Conservation (phyloP, 1,284 basidiomycete genomes). For the Cutaneotrichosporon sp. region DNA sequence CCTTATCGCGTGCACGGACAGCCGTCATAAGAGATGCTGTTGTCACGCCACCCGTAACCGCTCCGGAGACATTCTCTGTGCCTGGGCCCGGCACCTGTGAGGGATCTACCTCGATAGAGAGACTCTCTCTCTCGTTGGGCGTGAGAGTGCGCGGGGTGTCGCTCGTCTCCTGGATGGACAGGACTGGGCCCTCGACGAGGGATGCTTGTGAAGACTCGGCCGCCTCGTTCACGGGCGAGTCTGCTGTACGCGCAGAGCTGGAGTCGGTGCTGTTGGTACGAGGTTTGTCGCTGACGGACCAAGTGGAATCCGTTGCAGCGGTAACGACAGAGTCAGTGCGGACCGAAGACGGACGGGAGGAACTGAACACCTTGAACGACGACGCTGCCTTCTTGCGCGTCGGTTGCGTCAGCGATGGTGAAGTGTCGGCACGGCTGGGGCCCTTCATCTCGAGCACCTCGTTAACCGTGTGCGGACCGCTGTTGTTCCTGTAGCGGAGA, state of each 20-base stretch:
- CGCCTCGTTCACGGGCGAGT: neutral
- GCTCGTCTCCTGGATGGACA: neutral
- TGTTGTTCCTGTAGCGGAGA: neutral
- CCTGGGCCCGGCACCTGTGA: neutral
- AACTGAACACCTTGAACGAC: slow-evolving; percentile 6
- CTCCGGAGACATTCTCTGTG: neutral
- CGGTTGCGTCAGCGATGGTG: neutral
- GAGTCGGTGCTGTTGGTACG: neutral
- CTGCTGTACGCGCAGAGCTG: neutral
- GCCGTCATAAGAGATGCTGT: slow-evolving; percentile 33
- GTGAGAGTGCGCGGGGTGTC: slow-evolving; percentile 1
- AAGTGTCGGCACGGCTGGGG: neutral
- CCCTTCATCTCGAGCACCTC: neutral
- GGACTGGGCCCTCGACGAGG: neutral
- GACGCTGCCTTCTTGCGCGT: neutral
- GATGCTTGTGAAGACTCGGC: neutral
- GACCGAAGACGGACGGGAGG: neutral
- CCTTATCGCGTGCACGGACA: slow-evolving; percentile 73
- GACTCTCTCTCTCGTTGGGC: neutral
- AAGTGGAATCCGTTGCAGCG: neutral
- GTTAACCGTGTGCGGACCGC: neutral
- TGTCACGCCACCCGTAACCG: neutral
- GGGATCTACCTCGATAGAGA: slow-evolving; percentile 6
- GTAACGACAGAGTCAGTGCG: slow-evolving; percentile 1
- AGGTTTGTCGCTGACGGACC: neutral